Base-by-base conservation (phyloP, 2,329 filamentous ascomycete species). In the Colletotrichum chlorophyti region DNA sequence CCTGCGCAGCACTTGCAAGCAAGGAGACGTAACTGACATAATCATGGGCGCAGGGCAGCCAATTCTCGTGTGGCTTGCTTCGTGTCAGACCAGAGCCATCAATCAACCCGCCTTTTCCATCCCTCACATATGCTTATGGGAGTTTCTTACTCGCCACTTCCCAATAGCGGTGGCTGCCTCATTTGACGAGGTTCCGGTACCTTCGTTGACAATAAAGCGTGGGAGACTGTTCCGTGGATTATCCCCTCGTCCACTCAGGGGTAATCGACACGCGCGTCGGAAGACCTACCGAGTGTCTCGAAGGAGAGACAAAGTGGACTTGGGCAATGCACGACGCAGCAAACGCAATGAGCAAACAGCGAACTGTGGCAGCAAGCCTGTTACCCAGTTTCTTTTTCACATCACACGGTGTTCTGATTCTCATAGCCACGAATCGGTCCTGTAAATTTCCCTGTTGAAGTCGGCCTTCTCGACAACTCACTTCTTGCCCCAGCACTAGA, bases 151-250 rank as follows among this genome's bases (percentile, higher is more conserved):
- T n/a, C n/a, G n/a, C n/a, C n/a, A n/a, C n/a, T 31, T 31, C 27
- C 27, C 27, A 31, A 31, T 12, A n/a, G n/a, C n/a, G n/a, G n/a
- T n/a, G n/a, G n/a, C n/a, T n/a, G n/a, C n/a, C n/a, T n/a, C n/a
- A n/a, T n/a, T n/a, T n/a, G n/a, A n/a, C n/a, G n/a, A n/a, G n/a
- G n/a, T n/a, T n/a, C n/a, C n/a, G n/a, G n/a, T n/a, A n/a, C n/a
- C n/a, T n/a, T n/a, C n/a, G n/a, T n/a, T n/a, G n/a, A n/a, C n/a
- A n/a, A n/a, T n/a, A n/a, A n/a, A n/a, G n/a, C n/a, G n/a, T n/a
- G n/a, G n/a, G n/a, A n/a, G n/a, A n/a, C n/a, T n/a, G n/a, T 41
- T 38, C 23, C 24, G 29, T 49, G 34, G 37, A 38, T 49, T 34
- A 17, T 19, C 19, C 23, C 8, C 9, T 15, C 24, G 38, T 6